A percentile compares a stretch with the other conserved stretches of the same genome.
These are phyloP conservation scores for Peronosclerospora sorghi DNA, from an alignment of 352 stramenopile genomes.

Conservation along the genomic window DNA sequence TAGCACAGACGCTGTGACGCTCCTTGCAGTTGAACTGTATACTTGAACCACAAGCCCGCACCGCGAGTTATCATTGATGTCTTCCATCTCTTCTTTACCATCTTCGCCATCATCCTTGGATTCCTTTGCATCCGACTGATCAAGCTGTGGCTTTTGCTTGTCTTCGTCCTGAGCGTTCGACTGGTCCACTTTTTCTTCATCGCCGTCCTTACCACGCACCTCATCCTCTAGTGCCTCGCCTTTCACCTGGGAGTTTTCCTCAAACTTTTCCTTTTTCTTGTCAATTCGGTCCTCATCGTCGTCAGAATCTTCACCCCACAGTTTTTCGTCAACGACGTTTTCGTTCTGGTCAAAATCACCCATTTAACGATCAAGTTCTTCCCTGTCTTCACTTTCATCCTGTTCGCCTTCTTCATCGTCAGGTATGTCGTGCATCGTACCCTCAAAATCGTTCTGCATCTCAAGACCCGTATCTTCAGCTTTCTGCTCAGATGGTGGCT, in stretches of 20 bases:
- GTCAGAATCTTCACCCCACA: constrained; percentile 93
- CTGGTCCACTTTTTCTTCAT: constrained; percentile 74
- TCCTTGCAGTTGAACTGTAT: no score
- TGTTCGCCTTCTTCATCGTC: constrained; percentile 87
- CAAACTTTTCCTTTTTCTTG: constrained; percentile 93
- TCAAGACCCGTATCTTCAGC: constrained; percentile 95
- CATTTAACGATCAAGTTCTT: constrained; percentile 99
- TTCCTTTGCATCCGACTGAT: constrained; percentile 32
- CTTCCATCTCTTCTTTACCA: constrained; percentile 37
- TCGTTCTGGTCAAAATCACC: constrained; percentile 93
- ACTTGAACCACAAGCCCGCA: no score
- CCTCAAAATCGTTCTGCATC: constrained; percentile 99
- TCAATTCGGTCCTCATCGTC: constrained; percentile 90
- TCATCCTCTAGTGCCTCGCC: constrained; percentile 78
- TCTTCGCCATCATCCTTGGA: constrained; percentile 24
- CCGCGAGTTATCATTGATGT: constrained; percentile 89
- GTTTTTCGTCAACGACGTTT: constrained; percentile 99
- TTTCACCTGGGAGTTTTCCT: constrained; percentile 78
- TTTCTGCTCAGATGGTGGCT: no score
- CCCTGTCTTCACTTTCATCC: constrained; percentile 76
- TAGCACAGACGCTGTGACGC: no score
- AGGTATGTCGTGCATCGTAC: constrained; percentile 96
- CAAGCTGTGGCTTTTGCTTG: constrained; percentile 39
- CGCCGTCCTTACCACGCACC: constrained; percentile 84
- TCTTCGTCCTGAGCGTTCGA: constrained; percentile 35